Evolutionary conservation across 495 filamentous ascomycete species (phyloP), one percentile per base, ranked within the genome.

Genomic region (Tuber brumale): DNA sequence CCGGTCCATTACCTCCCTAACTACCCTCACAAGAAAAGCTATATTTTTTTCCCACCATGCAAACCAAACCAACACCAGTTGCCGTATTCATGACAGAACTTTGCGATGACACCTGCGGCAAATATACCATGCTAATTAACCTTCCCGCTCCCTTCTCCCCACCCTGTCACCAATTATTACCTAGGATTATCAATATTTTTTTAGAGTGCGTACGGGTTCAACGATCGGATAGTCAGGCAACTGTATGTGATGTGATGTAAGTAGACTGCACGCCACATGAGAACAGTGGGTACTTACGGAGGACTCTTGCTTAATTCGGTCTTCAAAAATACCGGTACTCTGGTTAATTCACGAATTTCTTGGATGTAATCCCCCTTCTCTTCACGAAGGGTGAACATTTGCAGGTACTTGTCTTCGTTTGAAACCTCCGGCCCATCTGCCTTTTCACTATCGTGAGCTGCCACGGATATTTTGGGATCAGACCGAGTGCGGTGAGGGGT

Each of bases 291-390:
- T 71, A 92, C 95, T 87, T 92, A 98, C 93, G 95, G 95, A 85
- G 95, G 95, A 84, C 95, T 98, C 92, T 98, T 99, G 87, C 88
- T 93, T 81, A 99, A 88, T 85, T 99, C 95, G 46, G 95, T 99
- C 90, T 97, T 99, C 72, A 99, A 85, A 81, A 98, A 97, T 75
- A 99, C 92, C 4, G 95, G 95, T 72, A 99, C 93, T 74, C 94
- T 88, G 48, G 94, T 95, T 93, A 99, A 97, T 88, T 99, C 95
- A 41, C 90, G 93, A 76, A 99, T 94, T 84, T 98, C 95, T 84
- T 99, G 95, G 81, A 99, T 97, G 86, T 96, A 94, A 73, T 97
- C 93, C 46, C 96, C 94, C 77, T 92, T 91, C 85, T 96, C 94
- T 82, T 99, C 96, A 69, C 96, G 87, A 80, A 99, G 86, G 80